These are phyloP conservation scores for Exophiala alcalophila DNA, from an alignment of 2,329 filamentous ascomycete species.

Conservation along the genomic window DNA sequence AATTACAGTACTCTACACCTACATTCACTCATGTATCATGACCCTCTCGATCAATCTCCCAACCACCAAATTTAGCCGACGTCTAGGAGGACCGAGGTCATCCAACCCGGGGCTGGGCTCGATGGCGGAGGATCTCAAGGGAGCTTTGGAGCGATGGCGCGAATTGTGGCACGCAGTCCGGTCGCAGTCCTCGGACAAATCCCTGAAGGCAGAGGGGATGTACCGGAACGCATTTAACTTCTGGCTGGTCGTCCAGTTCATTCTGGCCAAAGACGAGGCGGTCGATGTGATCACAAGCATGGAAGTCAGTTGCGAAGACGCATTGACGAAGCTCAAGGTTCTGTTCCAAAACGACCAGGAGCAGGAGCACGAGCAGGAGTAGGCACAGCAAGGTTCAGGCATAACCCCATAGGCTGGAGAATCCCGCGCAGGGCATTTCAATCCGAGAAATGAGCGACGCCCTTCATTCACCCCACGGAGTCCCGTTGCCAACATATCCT, in stretches of 20 bases:
- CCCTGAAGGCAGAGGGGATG: conserved; percentile 43
- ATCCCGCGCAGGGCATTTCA: too few relatives aligned
- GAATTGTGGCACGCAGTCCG: conserved; percentile 39
- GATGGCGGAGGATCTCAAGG: conserved; percentile 33
- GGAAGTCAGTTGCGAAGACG: conserved; percentile 46
- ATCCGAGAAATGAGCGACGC: too few relatives aligned
- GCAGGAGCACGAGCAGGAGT: too few relatives aligned
- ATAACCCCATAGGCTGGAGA: too few relatives aligned
- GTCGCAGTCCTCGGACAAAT: conserved; percentile 34
- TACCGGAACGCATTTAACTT: conserved; percentile 44
- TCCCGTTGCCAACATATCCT: too few relatives aligned
- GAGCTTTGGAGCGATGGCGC: conserved; percentile 40
- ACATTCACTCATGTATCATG: conserved; percentile 42
- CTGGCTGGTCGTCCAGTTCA: conserved; percentile 43
- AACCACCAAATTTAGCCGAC: conserved; percentile 28
- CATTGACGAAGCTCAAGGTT: conserved; percentile 42
- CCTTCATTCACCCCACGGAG: too few relatives aligned
- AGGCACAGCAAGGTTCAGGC: too few relatives aligned
- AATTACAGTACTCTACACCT: conserved; percentile 38
- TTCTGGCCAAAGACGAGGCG: conserved; percentile 43
- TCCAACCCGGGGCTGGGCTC: not conserved
- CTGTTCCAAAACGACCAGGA: conserved; percentile 36
- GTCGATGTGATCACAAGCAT: conserved; percentile 45
- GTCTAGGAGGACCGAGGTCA: conserved; percentile 5
- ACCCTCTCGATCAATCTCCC: conserved; percentile 33